Evolutionary conservation across 139 green algal species (phyloP).

Genomic region (Eudorina sp.): DNA sequence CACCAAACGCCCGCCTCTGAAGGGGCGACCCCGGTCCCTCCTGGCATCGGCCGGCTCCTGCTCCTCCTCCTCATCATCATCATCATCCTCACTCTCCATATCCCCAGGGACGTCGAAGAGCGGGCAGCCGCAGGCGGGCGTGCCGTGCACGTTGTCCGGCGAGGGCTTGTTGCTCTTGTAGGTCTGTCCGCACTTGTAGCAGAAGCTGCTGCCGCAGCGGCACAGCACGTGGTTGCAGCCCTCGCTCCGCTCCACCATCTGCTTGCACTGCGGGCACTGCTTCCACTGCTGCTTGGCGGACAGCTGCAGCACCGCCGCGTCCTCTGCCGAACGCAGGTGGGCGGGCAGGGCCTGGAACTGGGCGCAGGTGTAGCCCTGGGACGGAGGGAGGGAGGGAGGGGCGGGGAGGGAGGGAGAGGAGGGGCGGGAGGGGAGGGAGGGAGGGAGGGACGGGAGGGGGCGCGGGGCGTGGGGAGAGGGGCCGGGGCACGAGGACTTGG

Average conservation of each 20-base stretch:
- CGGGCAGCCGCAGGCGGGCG: slow-evolving; percentile 43
- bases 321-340: slow-evolving; percentile 59
- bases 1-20: slow-evolving; percentile 32
- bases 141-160: slow-evolving; percentile 60
- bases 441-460: too few relatives aligned
- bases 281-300: slow-evolving; percentile 51
- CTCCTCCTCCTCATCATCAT: neutral
- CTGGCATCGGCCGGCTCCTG: too few relatives aligned
- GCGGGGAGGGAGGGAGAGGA: too few relatives aligned
- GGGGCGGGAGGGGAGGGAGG: too few relatives aligned
- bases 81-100: neutral
- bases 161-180: slow-evolving; percentile 48
- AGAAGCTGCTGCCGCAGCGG: slow-evolving; percentile 64
- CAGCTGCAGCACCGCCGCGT: slow-evolving; percentile 62
- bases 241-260: slow-evolving; percentile 64
- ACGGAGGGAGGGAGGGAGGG: neutral
- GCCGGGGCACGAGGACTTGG: too few relatives aligned
- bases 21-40: neutral
- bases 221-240: slow-evolving; percentile 73
- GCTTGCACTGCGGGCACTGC: slow-evolving; percentile 63
- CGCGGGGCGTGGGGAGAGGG: neutral
- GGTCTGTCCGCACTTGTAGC: slow-evolving; percentile 62
- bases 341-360: slow-evolving; percentile 67
- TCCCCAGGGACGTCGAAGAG: slow-evolving; percentile 59
- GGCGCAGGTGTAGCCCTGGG: slow-evolving; percentile 63